These are phyloP conservation scores for Xylaria cubensis DNA, from an alignment of 495 filamentous ascomycete genomes.

Conservation along the genomic window DNA sequence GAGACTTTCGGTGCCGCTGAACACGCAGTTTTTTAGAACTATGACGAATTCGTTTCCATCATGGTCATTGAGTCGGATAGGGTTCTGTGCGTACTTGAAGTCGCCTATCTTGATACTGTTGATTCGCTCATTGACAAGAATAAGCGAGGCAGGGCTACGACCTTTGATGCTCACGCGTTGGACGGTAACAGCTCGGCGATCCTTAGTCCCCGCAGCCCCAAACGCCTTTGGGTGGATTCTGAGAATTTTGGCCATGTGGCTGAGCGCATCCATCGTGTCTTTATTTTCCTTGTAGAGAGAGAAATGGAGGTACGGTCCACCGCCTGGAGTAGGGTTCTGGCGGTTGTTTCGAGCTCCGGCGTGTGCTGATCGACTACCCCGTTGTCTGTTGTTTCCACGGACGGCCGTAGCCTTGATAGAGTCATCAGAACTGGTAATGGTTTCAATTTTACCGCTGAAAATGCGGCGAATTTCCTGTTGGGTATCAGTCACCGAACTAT, in stretches of 20 bases:
- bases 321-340: constrained; percentile 29
- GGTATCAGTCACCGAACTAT: constrained; percentile 23
- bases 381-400: constrained; percentile 40
- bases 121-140: constrained; percentile 66
- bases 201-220: constrained; percentile 92
- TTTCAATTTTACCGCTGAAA: constrained; percentile 47
- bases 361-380: constrained; percentile 47
- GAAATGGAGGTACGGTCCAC: constrained; percentile 87
- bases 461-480: constrained; percentile 54
- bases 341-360: constrained; percentile 39
- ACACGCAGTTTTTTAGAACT: constrained; percentile 81
- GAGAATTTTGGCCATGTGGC: constrained; percentile 70
- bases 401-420: constrained; percentile 45
- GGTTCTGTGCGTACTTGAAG: constrained; percentile 72
- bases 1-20: constrained; percentile 49
- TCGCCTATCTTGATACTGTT: constrained; percentile 72
- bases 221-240: constrained; percentile 73
- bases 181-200: constrained; percentile 84
- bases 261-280: constrained; percentile 93
- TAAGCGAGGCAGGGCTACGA: constrained; percentile 67
- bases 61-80: constrained; percentile 82
- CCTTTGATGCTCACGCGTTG: constrained; percentile 80
- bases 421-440: constrained; percentile 36
- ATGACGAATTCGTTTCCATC: constrained; percentile 90
- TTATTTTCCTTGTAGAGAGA: constrained; percentile 97